Base-by-base conservation (phyloP, 2,329 filamentous ascomycete species). In the Arachnopeziza araneosa region DNA sequence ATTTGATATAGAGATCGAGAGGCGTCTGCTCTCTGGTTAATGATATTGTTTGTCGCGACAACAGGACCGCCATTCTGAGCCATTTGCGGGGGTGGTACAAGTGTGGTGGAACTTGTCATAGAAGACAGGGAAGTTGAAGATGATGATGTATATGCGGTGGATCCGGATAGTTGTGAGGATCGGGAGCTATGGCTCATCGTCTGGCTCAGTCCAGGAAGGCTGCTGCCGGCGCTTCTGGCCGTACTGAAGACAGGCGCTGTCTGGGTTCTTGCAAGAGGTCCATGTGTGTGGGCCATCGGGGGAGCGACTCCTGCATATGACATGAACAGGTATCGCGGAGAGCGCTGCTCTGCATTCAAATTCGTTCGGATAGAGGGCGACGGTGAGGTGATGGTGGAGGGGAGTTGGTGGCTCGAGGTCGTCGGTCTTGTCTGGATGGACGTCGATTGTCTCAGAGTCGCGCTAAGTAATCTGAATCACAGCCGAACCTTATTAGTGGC, bases 11-110 rank as follows among this genome's bases (percentile, higher is more conserved):
- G 84, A 12, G 93, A 97, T 61, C 88, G 84, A 59, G 90, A 91
- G 66, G 95, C 93, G 74, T 96, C 93, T 73, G 93, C 95, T 73
- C 91, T 90, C 75, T 93, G 90, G 77, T 99, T 99, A 80, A 99
- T 96, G 74, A 99, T 96, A 75, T 96, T 97, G 74, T 90, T 84
- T 61, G 89, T 91, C 62, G 92, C 89, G 69, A 91, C 78, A 63
- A 93, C 83, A 62, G 84, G 84, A 52, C 85, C 85, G 61, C 80
- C 83, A 53, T 80, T 77, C 59, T 61, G 60, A 55, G 64, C 52
- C 60, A 63, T 64, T 56, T 57, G 60, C 56, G 75, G 74, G 19
- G 75, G 75, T 53, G 73, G 60, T 55, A 72, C 68, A 56, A 74
- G 60, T n/a, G 73, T 73, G 54, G 66, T 61, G 30, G 68, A 70